A percentile compares a stretch with the other conserved stretches of the same genome.
Evolutionary conservation across 1,284 basidiomycete species (phyloP).

Genomic region (Mycosarcoma maydis): DNA sequence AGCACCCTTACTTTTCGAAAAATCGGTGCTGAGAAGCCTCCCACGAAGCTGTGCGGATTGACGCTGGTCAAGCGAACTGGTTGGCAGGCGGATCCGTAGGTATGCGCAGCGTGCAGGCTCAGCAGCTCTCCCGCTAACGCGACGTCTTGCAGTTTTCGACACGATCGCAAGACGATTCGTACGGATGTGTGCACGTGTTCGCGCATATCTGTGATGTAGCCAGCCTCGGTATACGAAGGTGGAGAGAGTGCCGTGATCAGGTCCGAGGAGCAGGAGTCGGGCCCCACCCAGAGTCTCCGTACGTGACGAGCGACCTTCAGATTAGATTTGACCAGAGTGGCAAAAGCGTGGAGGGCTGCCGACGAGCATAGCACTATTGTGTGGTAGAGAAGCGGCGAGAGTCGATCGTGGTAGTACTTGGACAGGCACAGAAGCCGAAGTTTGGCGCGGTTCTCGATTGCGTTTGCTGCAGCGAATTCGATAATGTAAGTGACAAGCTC

Average conservation of each 20-base stretch:
- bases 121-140: conserved; percentile 61
- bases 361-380: conserved; percentile 38
- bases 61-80: conserved; percentile 56
- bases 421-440: conserved; percentile 41
- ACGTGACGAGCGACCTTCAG: conserved; percentile 50
- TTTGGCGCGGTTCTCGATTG: conserved; percentile 13
- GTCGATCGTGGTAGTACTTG: conserved; percentile 26
- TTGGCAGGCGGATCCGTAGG: conserved; percentile 64
- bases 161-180: conserved; percentile 53
- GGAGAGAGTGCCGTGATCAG: conserved; percentile 57
- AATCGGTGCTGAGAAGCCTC: conserved; percentile 61
- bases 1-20: conserved; percentile 54
- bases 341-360: conserved; percentile 39
- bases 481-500: conserved; percentile 46
- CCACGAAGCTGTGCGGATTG: conserved; percentile 63
- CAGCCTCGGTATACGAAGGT: conserved; percentile 41
- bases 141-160: conserved; percentile 56
- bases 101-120: conserved; percentile 47
- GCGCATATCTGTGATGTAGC: conserved; percentile 45
- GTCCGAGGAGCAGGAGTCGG: conserved; percentile 51
- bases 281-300: conserved; percentile 58
- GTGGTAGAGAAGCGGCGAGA: conserved; percentile 42
- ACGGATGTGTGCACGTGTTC: conserved; percentile 39
- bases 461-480: conserved; percentile 24
- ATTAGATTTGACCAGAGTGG: conserved; percentile 25